Base-by-base conservation (phyloP, 345 rosid species). In the Gossypium australe region DNA sequence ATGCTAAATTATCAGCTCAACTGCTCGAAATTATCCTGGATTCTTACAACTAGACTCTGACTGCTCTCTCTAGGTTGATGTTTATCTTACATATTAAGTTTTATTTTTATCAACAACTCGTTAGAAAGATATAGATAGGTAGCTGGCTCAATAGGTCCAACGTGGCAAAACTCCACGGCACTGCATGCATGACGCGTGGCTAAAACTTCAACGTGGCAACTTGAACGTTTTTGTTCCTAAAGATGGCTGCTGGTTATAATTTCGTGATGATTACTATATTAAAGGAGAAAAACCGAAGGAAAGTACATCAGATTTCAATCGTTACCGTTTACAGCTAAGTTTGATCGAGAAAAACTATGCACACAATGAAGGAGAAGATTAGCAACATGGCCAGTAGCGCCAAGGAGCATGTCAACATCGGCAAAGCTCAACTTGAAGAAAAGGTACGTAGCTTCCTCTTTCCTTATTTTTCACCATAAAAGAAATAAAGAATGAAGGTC, bases 341-440 rank as follows among this genome's bases (percentile, higher is more conserved):
- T 14, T 65, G 70, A 43, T 65, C 49, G 16, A 24, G 13, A 48
- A 68, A 48, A 34, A 25, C 11, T 2, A 68, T 68, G 72, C 72
- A 68, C 3, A 4, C 57, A 3, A 47, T 51, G 0, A 73, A 47
- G 45, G 68, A 60, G 58, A 73, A 73, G 76, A 48, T 62, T 18
- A 48, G 69, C 59, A 62, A 73, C 70, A 62, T 49, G 80, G 92
- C 91, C 47, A 84, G 97, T 75, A 78, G 86, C 63, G 89, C 88
- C 55, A 89, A 87, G 81, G 91, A 87, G 80, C 89, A 86, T 70
- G 14, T 87, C 11, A 76, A 80, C 78, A 79, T 87, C 43, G 81
- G 81, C 73, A 71, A 70, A 48, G 91, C 94, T n/a, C 84, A 88
- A 81, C 86, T 74, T 2, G 82, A 87, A 66, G 92, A 87, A 38